These are phyloP conservation scores for Copromyces sp. DNA, from an alignment of 495 filamentous ascomycete species.

Conservation along the genomic window DNA sequence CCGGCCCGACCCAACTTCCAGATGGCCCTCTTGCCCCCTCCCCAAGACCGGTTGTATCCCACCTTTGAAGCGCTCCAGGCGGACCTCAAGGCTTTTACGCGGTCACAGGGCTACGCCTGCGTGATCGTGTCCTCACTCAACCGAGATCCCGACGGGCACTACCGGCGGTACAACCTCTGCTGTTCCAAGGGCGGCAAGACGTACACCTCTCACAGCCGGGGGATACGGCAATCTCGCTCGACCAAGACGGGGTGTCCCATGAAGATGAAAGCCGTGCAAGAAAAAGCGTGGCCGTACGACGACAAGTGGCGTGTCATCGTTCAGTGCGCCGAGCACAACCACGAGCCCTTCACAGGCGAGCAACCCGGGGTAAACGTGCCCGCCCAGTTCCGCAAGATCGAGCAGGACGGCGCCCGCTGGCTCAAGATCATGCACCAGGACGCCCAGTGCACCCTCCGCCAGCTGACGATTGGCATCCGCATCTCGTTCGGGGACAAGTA, in stretches of 20 bases:
- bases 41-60: conserved; percentile 24
- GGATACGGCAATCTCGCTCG: conserved; percentile 18
- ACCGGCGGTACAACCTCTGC: conserved; percentile 28
- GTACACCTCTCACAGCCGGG: conserved; percentile 23
- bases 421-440: conserved; percentile 29
- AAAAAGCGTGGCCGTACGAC: conserved; percentile 24
- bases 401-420: conserved; percentile 23
- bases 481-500: conserved; percentile 30
- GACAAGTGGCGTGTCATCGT: conserved; percentile 29
- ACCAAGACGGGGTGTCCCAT: conserved; percentile 28
- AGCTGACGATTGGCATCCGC: conserved; percentile 26
- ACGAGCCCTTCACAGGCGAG: conserved; percentile 26
- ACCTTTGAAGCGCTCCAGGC: conserved; percentile 16
- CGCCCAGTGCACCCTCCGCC: conserved; percentile 21
- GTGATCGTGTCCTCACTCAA: conserved; percentile 25
- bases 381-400: conserved; percentile 28
- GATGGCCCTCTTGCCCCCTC: conserved; percentile 24
- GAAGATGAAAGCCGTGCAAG: conserved; percentile 25
- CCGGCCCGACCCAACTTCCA: conserved; percentile 21
- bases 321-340: conserved; percentile 27
- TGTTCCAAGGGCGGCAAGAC: conserved; percentile 27
- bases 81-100: conserved; percentile 22
- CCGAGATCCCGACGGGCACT: conserved; percentile 22
- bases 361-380: conserved; percentile 18
- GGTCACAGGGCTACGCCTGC: conserved; percentile 24